Base-by-base conservation (phyloP, 176 grass and related monocot genomes). In the Eleusine coracana region DNA sequence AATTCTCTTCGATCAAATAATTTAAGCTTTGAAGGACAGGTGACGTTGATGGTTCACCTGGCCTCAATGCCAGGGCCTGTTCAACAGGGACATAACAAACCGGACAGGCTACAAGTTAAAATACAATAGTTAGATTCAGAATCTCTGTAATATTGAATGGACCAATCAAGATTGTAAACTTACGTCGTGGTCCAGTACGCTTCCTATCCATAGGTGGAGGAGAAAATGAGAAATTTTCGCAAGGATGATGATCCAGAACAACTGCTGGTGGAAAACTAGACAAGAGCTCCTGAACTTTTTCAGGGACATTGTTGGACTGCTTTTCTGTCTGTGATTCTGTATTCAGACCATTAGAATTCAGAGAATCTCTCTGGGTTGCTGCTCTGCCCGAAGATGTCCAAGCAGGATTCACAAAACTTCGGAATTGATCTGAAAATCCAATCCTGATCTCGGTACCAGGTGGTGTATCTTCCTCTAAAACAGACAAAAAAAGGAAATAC, bases 21-120 rank as follows among this genome's bases (percentile, higher is more conserved):
- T 83, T 86, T 87, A 99, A 75, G n/a, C 54, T 94, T 42, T 39
- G 89, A 83, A 99, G 91, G 23, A 96, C 84, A 69, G 91, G 89
- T 59, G 91, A 99, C 73, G 42, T 42, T 82, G 93, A 92, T 76
- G 87, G 77, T 44, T 71, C 58, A 77, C 55, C n/a, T 70, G 93
- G 93, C 84, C 93, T 92, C 50, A 87, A 66, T 42, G 86, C 82
- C 74, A 94, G 70, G 3, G 93, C 91, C 71, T 92, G 89, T 72
- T 96, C 91, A 75, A 91, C 97, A 79, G 97, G 84, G 63, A 90
- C 74, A 79, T 99, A 99, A 80, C 97, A 99, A 81, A 99, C 97
- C 77, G 82, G 93, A 69, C 97, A 99, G 70, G 97, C 97, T 99
- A 78, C 78, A 92, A 80, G 27, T 68, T 73, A 88, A 85, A 75